These are phyloP conservation scores for Exophiala phaeomuriformis DNA, from an alignment of 2,329 filamentous ascomycete species.

Conservation along the genomic window DNA sequence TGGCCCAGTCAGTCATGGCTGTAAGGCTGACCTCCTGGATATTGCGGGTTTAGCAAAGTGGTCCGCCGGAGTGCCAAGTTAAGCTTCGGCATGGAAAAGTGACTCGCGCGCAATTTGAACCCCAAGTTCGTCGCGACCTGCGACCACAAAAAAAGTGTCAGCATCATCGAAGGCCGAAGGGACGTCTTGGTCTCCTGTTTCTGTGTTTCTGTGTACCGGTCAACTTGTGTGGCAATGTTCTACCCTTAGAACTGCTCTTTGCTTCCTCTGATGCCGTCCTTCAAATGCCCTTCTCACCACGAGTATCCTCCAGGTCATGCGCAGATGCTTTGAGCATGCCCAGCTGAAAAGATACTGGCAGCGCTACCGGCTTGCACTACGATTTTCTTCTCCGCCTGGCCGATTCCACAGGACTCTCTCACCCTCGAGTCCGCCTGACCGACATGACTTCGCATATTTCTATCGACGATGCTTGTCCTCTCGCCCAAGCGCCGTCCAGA, in stretches of 20 bases:
- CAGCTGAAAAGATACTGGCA: conserved; percentile 15
- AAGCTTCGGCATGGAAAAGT: not conserved
- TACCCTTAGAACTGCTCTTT: not conserved
- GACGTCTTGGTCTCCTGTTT: not conserved
- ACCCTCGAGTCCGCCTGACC: not conserved
- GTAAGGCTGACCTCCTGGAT: too few species aligned
- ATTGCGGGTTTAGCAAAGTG: not conserved
- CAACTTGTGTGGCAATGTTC: not conserved
- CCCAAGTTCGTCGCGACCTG: not conserved
- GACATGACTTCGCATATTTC: not conserved
- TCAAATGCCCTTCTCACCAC: not conserved
- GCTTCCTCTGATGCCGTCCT: not conserved
- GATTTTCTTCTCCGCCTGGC: not conserved
- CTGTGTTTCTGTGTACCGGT: not conserved
- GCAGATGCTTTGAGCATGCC: conserved; percentile 19
- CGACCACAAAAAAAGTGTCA: not conserved
- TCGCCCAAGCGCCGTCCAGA: not conserved
- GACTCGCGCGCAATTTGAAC: not conserved
- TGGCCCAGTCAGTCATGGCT: too few species aligned
- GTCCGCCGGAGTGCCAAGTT: not conserved
- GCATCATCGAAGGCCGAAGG: not conserved
- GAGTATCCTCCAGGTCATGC: conserved; percentile 19
- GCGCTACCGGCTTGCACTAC: not conserved
- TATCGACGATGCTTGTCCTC: not conserved
- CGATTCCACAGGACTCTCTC: not conserved